Conservation (phyloP, 345 rosid genomes). For the Cardamine chenopodiifolia region DNA sequence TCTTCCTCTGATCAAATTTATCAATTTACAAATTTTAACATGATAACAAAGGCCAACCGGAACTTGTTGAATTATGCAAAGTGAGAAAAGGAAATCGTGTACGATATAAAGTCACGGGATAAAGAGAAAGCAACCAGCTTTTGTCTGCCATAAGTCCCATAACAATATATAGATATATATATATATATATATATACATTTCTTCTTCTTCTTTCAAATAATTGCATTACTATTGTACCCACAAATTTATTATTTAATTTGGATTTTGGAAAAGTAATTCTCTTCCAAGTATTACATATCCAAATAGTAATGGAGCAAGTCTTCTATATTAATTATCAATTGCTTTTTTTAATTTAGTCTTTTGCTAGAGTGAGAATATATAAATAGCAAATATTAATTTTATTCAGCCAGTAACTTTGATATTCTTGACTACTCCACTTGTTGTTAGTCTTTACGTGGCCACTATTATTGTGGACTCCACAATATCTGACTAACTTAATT, state of each 20-base stretch:
- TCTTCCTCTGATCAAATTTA: too few relatives aligned
- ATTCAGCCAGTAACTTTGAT: background rate
- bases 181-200: background rate
- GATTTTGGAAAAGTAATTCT: too few relatives aligned
- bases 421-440: slow-evolving; percentile 8
- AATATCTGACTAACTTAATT: slow-evolving; percentile 18
- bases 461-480: slow-evolving; percentile 23
- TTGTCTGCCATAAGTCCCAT: slow-evolving; percentile 33
- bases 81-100: slow-evolving; percentile 11
- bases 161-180: background rate
- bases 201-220: background rate
- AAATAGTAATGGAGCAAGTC: background rate
- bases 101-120: slow-evolving; percentile 13
- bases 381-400: background rate
- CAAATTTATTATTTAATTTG: background rate
- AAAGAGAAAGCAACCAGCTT: slow-evolving; percentile 25
- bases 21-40: too few relatives aligned
- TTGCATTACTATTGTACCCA: background rate
- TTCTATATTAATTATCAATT: background rate
- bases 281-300: background rate
- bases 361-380: too few relatives aligned
- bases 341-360: too few relatives aligned
- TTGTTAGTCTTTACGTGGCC: slow-evolving; percentile 22
- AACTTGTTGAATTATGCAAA: background rate
- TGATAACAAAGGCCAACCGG: background rate